Percentiles rank a stretch among this genome's conserved stretches.
Evolutionary conservation across 192 early-diverging fungal species (phyloP).

Genomic region (Linderina pennispora): DNA sequence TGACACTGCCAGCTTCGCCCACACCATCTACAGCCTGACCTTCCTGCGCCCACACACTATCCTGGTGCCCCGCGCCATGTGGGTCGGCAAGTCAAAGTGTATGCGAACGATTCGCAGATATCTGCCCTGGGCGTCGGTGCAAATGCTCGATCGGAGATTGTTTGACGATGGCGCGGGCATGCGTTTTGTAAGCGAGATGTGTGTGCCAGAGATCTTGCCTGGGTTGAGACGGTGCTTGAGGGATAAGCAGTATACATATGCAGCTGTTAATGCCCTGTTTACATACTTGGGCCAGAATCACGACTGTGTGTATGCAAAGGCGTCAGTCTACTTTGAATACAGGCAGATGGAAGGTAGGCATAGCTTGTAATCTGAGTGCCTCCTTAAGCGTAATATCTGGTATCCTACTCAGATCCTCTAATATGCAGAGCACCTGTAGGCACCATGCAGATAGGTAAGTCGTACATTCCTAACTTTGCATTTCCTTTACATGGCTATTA

Average conservation of each 20-base stretch:
- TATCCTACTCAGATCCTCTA: no score
- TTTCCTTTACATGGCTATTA: no score
- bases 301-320: conserved; percentile 6
- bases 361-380: no score
- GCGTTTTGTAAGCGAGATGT: conserved; percentile 9
- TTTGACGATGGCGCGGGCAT: conserved; percentile 28
- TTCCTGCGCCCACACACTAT: conserved; percentile 26
- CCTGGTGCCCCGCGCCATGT: conserved; percentile 31
- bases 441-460: conserved; percentile 43
- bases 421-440: no score
- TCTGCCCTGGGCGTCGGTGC: conserved; percentile 32
- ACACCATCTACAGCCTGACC: conserved; percentile 32
- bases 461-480: no score
- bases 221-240: no score
- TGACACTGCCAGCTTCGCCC: conserved; percentile 40
- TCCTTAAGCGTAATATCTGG: not conserved
- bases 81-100: conserved; percentile 34
- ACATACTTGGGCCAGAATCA: conserved; percentile 15
- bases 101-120: conserved; percentile 38
- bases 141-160: conserved; percentile 14
- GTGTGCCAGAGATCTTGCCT: no score
- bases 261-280: conserved; percentile 34
- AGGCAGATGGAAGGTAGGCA: conserved; percentile 36
- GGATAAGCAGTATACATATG: conserved; percentile 39
- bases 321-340: conserved; percentile 15